These are phyloP conservation scores for Naumovozyma castellii DNA, from an alignment of 805 yeast species.

Conservation along the genomic window DNA sequence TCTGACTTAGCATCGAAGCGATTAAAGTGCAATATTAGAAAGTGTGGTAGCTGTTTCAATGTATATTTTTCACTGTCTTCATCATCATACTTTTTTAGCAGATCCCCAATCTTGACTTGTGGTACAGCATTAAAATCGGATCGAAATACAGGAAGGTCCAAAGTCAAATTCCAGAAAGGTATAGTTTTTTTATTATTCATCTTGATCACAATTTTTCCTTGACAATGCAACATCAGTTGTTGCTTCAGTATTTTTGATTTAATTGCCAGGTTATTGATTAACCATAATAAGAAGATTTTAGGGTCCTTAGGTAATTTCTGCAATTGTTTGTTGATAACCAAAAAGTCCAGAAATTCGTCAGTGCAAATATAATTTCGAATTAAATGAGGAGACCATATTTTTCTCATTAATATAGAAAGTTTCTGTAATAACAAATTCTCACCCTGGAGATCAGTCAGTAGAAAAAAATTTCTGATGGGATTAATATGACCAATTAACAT, in stretches of 20 bases:
- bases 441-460: slow-evolving; percentile 22
- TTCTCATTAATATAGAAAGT: slow-evolving; percentile 41
- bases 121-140: slow-evolving; percentile 38
- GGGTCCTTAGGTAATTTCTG: slow-evolving; percentile 39
- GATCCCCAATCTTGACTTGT: slow-evolving; percentile 37
- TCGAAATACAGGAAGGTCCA: slow-evolving; percentile 50
- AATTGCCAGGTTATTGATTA: slow-evolving; percentile 40
- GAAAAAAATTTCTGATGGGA: slow-evolving; percentile 39
- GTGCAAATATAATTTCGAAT: slow-evolving; percentile 58
- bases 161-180: slow-evolving; percentile 32
- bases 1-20: slow-evolving; percentile 36
- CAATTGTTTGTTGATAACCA: slow-evolving; percentile 36
- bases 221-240: slow-evolving; percentile 33
- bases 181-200: slow-evolving; percentile 6
- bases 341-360: slow-evolving; percentile 48
- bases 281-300: slow-evolving; percentile 48
- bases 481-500: slow-evolving; percentile 47
- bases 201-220: slow-evolving; percentile 40
- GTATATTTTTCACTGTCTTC: slow-evolving; percentile 28
- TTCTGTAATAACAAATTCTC: slow-evolving; percentile 30
- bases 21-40: slow-evolving; percentile 47
- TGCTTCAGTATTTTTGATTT: slow-evolving; percentile 22
- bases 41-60: slow-evolving; percentile 40
- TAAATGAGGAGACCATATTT: slow-evolving; percentile 54
- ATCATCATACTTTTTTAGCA: slow-evolving; percentile 36